Evolutionary conservation across 257 asterid genomes (phyloP).

Genomic region (Ehretia macrophylla): DNA sequence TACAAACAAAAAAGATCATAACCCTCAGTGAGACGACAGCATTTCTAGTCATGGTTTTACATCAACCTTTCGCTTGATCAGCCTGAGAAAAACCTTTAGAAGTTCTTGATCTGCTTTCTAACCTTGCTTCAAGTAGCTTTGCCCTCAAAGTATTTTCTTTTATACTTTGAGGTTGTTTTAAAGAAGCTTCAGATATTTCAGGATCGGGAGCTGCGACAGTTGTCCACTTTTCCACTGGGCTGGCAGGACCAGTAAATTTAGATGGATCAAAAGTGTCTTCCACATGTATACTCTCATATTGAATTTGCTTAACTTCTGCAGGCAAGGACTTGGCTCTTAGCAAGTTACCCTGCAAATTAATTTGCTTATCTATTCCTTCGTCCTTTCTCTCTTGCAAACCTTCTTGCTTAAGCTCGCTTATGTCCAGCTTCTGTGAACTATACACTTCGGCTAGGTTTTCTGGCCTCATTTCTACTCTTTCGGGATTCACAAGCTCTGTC

Average conservation of each 20-base stretch:
- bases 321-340: slow-evolving; percentile 17
- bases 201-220: slow-evolving; percentile 28
- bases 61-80: neutral
- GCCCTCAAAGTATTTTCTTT: slow-evolving; percentile 68
- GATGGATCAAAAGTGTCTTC: slow-evolving; percentile 41
- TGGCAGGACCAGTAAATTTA: slow-evolving; percentile 36
- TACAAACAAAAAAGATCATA: too few species aligned
- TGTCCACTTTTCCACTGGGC: slow-evolving; percentile 68
- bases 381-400: slow-evolving; percentile 12
- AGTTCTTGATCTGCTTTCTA: slow-evolving; percentile 37
- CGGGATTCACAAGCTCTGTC: slow-evolving; percentile 5
- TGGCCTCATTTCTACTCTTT: slow-evolving; percentile 16
- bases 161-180: slow-evolving; percentile 27
- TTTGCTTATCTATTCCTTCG: neutral
- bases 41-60: neutral
- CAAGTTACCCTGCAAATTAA: slow-evolving; percentile 13
- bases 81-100: slow-evolving; percentile 31
- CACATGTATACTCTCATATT: slow-evolving; percentile 11
- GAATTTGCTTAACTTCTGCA: slow-evolving; percentile 16
- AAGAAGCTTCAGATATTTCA: slow-evolving; percentile 34
- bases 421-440: slow-evolving; percentile 12
- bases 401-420: slow-evolving; percentile 18
- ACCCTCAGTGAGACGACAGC: neutral
- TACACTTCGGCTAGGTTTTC: slow-evolving; percentile 11
- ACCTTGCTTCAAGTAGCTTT: slow-evolving; percentile 81